Base-by-base conservation (phyloP, 2,329 filamentous ascomycete species). In the Neopestalotiopsis clavispora region DNA sequence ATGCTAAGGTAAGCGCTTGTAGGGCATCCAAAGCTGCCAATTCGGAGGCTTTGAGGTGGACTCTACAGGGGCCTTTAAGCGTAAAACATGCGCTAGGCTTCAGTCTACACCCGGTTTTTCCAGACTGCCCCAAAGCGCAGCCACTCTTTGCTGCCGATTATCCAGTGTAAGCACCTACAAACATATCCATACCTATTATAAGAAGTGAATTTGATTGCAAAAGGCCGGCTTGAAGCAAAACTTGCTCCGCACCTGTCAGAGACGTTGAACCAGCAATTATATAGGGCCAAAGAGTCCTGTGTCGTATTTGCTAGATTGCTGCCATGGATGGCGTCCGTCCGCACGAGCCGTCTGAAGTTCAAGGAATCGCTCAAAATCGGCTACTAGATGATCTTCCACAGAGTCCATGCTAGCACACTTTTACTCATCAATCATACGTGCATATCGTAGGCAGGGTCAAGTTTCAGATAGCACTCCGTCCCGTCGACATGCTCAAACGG, bases 81-180 rank as follows among this genome's bases (percentile, higher is more conserved):
- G 65, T 67, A 67, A 67, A 67, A 67, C 65, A 59, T 17, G 56
- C 65, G 65, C 65, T 67, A 67, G 56, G 65, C 65, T 45, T 67
- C 65, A 67, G 52, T 56, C 17, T n/a, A 52, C 45, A 52, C 9
- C 45, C 45, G n/a, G 14, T 49, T 49, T 49, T 7, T 49, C 13
- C 42, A n/a, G 45, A n/a, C 45, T 52, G 45, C 45, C n/a, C 45
- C 45, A 52, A 52, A 52, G 45, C 45, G 45, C 45, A 52, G 45
- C 45, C 45, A 52, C 45, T n/a, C 34, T 52, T 52, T 23, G 45
- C 9, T 52, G 45, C 45, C 45, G 45, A 23, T 52, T 52, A 52
- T 4, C 45, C 45, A 52, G 45, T n/a, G 17, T 52, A 52, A 17
- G 20, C 14, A 52, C n/a, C n/a, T 52, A 52, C 45, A n/a, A n/a